Percentiles rank a stretch among this genome's conserved stretches.
Evolutionary conservation across 1,139 yeast species (phyloP).

Genomic region (Suhomyces bokatorum): DNA sequence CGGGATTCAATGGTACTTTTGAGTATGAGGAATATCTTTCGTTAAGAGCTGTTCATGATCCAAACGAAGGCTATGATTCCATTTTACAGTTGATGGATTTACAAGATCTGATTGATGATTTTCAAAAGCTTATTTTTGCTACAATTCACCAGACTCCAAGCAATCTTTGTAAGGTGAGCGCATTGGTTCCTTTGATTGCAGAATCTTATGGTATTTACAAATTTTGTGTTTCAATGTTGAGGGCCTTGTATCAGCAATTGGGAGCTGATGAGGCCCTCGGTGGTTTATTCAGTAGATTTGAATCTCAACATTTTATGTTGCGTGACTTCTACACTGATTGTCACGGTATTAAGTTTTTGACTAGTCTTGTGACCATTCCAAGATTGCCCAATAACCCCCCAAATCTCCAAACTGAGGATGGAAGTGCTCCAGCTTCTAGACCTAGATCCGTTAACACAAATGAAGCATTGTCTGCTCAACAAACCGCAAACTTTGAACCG

Average conservation of each 20-base stretch:
- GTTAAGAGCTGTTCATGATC: slow-evolving; percentile 83
- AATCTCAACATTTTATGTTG: slow-evolving; percentile 76
- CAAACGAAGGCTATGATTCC: slow-evolving; percentile 93
- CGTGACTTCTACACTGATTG: slow-evolving; percentile 90
- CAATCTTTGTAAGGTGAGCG: slow-evolving; percentile 82
- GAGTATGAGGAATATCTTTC: slow-evolving; percentile 95
- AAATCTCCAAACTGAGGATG: slow-evolving; percentile 53
- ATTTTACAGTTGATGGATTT: slow-evolving; percentile 81
- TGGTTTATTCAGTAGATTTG: slow-evolving; percentile 71
- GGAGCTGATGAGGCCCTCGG: slow-evolving; percentile 77
- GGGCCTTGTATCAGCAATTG: slow-evolving; percentile 80
- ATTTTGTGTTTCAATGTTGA: slow-evolving; percentile 84
- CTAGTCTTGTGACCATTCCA: slow-evolving; percentile 85
- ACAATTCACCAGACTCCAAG: slow-evolving; percentile 63
- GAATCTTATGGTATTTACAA: slow-evolving; percentile 93
- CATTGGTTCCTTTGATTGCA: slow-evolving; percentile 88
- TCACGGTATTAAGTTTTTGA: slow-evolving; percentile 77
- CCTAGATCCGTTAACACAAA: slow-evolving; percentile 38
- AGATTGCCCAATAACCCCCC: slow-evolving; percentile 69
- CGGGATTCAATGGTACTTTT: slow-evolving; percentile 91
- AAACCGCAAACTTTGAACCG: slow-evolving; percentile 32
- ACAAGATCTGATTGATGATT: slow-evolving; percentile 81
- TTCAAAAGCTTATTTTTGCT: slow-evolving; percentile 76
- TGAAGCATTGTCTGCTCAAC: slow-evolving; percentile 33
- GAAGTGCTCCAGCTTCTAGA: slow-evolving; percentile 29